Base-by-base conservation (phyloP, 805 yeast genomes). In the Trichomonascus vanleenenianus region DNA sequence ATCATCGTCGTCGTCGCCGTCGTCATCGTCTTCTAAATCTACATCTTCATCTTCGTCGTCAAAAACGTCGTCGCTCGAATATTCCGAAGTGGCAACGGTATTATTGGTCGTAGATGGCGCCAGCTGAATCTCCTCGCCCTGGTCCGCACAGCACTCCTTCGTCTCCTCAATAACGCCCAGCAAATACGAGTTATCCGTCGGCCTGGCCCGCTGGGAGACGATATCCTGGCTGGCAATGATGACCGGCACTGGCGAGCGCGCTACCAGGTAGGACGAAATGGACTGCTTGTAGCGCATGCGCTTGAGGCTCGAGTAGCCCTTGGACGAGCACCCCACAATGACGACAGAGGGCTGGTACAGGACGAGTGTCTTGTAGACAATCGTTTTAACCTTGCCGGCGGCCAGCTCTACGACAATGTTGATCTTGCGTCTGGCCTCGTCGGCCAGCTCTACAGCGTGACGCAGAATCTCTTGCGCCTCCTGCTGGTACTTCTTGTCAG, bases 201-300 rank as follows among this genome's bases (percentile, higher is more conserved):
- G 27, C 27, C 8, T 22, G 27, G 42, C 7, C 27, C 27, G 27
- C 27, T 22, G 27, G 27, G 27, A 22, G 7, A 22, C 27, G 36
- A 42, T 46, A 8, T 43, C 31, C 7, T 49, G 51, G 16, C 88
- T 84, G 0, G 78, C 81, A 41, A 81, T 74, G 19, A 82, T 70
- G n/a, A 79, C 74, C 0, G 89, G 88, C 12, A 81, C 71, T 3
- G 81, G 78, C 52, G 73, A 79, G 54, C 74, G 75, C 55, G 77
- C 79, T 25, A 82, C 83, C 39, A 81, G 66, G 41, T 85, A 65
- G 57, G 81, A 85, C 19, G 83, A 73, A 34, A 83, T 62, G 51
- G 82, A 33, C 43, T 46, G 48, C 16, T 50, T 75, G 27, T 81
- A 73, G 3, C 83, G 75, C 35, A 65, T 65, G 83, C 87, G 78